phyloP scores from a whole-genome alignment of 768 basidiomycete genomes.

The Floccularia luteovirens region DNA sequence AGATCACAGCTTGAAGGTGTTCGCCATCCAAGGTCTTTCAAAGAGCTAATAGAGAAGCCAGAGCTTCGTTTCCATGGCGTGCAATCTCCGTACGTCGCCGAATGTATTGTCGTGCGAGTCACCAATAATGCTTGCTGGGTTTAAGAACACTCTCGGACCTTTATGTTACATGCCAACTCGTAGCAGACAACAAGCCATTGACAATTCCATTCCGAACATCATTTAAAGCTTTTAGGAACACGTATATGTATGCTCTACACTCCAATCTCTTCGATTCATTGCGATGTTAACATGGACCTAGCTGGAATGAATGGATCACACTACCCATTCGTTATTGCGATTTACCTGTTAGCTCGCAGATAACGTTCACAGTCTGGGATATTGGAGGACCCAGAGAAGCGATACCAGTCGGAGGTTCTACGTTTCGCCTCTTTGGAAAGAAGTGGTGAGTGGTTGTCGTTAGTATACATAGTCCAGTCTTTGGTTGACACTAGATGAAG shows the following conservation, averaged over 20 bases:
- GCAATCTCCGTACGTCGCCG: slow-evolving; percentile 58
- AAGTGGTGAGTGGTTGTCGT: slow-evolving; percentile 70
- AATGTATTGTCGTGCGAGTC: slow-evolving; percentile 8
- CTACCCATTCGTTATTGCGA: slow-evolving; percentile 92
- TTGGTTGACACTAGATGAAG: too few relatives aligned
- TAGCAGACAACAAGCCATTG: slow-evolving; percentile 88
- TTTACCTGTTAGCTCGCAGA: slow-evolving; percentile 80
- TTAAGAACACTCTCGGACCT: slow-evolving; percentile 83
- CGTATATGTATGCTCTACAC: slow-evolving; percentile 63
- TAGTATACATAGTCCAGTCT: too few relatives aligned
- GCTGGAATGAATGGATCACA: slow-evolving; percentile 95
- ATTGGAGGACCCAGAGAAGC: slow-evolving; percentile 78
- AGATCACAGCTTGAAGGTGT: slow-evolving; percentile 86
- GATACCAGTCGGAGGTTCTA: slow-evolving; percentile 85
- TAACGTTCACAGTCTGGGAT: slow-evolving; percentile 95
- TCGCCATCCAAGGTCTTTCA: slow-evolving; percentile 62
- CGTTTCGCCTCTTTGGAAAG: slow-evolving; percentile 86
- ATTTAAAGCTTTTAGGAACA: slow-evolving; percentile 86
- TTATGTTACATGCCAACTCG: slow-evolving; percentile 87
- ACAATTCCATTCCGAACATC: slow-evolving; percentile 89
- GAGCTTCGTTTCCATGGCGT: slow-evolving; percentile 79
- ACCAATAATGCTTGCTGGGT: slow-evolving; percentile 20
- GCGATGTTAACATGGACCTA: slow-evolving; percentile 16
- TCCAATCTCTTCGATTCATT: not conserved
- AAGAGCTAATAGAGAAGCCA: slow-evolving; percentile 78